A percentile compares a stretch with the other conserved stretches of the same genome.
phyloP scores from a whole-genome alignment of 2,329 filamentous ascomycete genomes.

The Blastomyces percursus region DNA sequence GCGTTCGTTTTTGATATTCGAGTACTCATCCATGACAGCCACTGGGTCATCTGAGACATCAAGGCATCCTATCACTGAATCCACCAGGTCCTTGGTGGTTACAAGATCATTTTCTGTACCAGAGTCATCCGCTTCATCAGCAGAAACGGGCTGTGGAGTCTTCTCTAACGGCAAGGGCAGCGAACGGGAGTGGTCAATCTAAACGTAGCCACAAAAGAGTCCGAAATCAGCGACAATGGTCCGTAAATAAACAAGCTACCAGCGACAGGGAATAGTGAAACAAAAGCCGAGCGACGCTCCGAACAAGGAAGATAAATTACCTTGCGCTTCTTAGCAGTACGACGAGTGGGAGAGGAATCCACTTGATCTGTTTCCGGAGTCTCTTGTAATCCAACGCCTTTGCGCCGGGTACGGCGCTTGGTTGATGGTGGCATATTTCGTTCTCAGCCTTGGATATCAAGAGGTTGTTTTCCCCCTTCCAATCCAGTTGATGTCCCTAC shows the following conservation, averaged over 20 bases:
- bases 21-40: constrained; percentile 35
- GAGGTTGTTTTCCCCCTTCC: not conserved
- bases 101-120: constrained; percentile 33
- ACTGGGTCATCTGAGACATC: constrained; percentile 35
- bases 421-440: constrained; percentile 33
- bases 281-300: not conserved
- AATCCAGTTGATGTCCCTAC: not conserved
- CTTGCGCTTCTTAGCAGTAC: constrained; percentile 39
- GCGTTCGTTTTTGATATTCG: constrained; percentile 32
- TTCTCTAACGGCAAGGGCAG: constrained; percentile 24
- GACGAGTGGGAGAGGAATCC: constrained; percentile 39
- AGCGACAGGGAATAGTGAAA: not conserved
- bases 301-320: constrained; percentile 21
- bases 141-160: constrained; percentile 26
- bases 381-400: constrained; percentile 35
- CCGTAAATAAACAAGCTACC: not conserved
- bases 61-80: constrained; percentile 39
- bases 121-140: constrained; percentile 33
- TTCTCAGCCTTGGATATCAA: not conserved
- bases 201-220: constrained; percentile 3
- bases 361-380: constrained; percentile 36
- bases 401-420: constrained; percentile 36
- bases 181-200: constrained; percentile 25
- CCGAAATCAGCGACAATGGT: not conserved
- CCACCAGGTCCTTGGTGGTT: constrained; percentile 36